Percentiles rank a stretch among this genome's conserved stretches.
These are phyloP conservation scores for Bacidia rubella DNA, from an alignment of 495 filamentous ascomycete species.

Conservation along the genomic window DNA sequence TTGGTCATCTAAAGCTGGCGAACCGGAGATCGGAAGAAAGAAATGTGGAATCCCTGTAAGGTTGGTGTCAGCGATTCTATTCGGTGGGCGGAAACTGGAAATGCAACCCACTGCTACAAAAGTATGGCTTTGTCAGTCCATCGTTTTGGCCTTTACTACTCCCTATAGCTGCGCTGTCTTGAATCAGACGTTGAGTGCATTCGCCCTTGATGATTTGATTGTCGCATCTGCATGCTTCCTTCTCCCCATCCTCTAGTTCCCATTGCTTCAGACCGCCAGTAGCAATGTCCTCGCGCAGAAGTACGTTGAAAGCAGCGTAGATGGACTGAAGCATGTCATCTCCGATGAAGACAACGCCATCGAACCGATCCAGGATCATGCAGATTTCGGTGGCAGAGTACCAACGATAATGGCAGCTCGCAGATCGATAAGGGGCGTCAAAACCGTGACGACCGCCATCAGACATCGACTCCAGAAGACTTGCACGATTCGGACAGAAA, in stretches of 20 bases:
- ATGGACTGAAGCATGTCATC: constrained; percentile 31
- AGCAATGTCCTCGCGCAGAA: constrained; percentile 32
- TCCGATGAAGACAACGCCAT: constrained; percentile 32
- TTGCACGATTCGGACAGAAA: constrained; percentile 28
- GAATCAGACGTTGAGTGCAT: constrained; percentile 25
- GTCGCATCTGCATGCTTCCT: constrained; percentile 27
- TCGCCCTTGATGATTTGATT: constrained; percentile 27
- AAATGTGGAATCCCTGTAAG: constrained; percentile 27
- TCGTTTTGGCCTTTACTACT: neutral
- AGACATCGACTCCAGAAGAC: constrained; percentile 32
- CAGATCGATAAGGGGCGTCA: constrained; percentile 27
- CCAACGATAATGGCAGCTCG: constrained; percentile 36
- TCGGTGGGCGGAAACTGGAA: neutral
- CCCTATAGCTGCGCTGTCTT: constrained; percentile 17
- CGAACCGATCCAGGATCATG: constrained; percentile 36
- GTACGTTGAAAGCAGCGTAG: constrained; percentile 36
- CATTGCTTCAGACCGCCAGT: constrained; percentile 31
- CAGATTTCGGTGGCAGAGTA: constrained; percentile 33
- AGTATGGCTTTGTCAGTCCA: neutral
- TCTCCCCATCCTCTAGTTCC: constrained; percentile 25
- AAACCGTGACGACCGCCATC: constrained; percentile 34
- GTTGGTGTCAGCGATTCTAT: neutral
- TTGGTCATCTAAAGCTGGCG: constrained; percentile 24
- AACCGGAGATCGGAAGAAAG: constrained; percentile 25
- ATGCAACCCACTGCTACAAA: neutral